Evolutionary conservation across 1,284 basidiomycete genomes (phyloP).

Genomic region (Irpex rosettiformis): DNA sequence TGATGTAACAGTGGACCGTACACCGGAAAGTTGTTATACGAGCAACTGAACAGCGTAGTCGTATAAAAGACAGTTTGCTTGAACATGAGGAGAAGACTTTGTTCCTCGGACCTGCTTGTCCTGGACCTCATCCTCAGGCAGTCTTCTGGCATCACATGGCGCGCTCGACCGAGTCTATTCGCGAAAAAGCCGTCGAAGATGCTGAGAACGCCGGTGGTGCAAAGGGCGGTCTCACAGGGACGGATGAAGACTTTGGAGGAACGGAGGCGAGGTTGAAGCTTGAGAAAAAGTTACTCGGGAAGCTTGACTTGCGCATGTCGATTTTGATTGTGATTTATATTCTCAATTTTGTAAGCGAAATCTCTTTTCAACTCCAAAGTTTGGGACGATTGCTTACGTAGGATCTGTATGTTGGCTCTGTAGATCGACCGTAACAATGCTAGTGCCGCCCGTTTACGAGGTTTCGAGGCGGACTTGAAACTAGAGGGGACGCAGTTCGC

Average conservation of each 20-base stretch:
- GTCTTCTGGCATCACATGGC: neutral
- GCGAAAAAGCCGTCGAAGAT: neutral
- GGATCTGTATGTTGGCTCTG: too few relatives aligned
- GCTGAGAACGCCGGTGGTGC: neutral
- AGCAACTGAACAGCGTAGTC: neutral
- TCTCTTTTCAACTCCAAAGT: neutral
- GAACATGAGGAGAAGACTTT: neutral
- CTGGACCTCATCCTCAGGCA: neutral
- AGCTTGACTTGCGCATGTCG: constrained; percentile 61
- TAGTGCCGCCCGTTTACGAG: constrained; percentile 64
- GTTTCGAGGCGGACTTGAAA: constrained; percentile 67
- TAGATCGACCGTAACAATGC: constrained; percentile 69
- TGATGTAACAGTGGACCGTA: neutral
- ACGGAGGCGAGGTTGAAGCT: constrained; percentile 38
- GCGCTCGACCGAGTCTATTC: neutral
- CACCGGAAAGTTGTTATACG: neutral
- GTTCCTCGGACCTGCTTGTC: neutral
- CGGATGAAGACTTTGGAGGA: constrained; percentile 41
- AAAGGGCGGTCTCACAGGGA: neutral
- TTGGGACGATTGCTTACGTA: constrained; percentile 16
- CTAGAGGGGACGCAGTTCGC: constrained; percentile 66
- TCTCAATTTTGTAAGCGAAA: constrained; percentile 53
- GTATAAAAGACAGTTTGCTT: neutral
- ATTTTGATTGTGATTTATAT: constrained; percentile 68
- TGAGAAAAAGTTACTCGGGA: constrained; percentile 53